Evolutionary conservation across 257 asterid genomes (phyloP).

Genomic region (Fraxinus americana): DNA sequence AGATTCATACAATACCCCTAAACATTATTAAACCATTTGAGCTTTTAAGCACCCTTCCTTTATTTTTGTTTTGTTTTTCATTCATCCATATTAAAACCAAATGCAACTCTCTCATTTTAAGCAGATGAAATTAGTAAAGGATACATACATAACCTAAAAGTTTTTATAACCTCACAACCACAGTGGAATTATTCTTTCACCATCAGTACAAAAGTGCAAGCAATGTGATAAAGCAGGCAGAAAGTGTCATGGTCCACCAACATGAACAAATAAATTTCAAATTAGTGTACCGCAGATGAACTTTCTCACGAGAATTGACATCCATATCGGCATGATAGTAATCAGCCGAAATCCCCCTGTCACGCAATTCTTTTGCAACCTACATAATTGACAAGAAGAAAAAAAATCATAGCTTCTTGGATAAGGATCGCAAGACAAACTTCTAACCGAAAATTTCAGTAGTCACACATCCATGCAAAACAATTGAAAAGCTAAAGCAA

Average conservation of each 20-base stretch:
- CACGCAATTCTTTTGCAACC: conserved; percentile 90
- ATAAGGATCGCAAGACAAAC: conserved; percentile 20
- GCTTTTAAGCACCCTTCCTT: neutral
- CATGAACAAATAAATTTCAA: conserved; percentile 28
- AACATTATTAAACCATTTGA: neutral
- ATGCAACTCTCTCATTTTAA: conserved; percentile 19
- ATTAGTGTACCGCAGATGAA: conserved; percentile 65
- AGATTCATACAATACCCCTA: neutral
- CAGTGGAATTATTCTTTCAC: neutral
- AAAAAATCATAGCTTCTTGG: neutral
- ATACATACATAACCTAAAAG: neutral
- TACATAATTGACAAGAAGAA: conserved; percentile 33
- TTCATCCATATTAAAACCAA: conserved; percentile 13
- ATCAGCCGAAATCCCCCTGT: conserved; percentile 79
- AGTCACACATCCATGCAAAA: conserved; percentile 18
- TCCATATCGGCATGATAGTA: conserved; percentile 97
- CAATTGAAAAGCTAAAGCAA: neutral
- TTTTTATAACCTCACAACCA: conserved; percentile 10
- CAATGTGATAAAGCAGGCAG: conserved; percentile 25
- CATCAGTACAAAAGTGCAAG: conserved; percentile 8
- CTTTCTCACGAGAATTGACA: conserved; percentile 78
- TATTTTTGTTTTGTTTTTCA: neutral
- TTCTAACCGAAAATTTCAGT: conserved; percentile 6
- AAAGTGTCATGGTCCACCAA: conserved; percentile 21
- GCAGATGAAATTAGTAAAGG: conserved; percentile 3